A percentile compares a stretch with the other conserved stretches of the same genome.
Conservation (phyloP, 1,284 basidiomycete species). For the Apiotrichum sp. region DNA sequence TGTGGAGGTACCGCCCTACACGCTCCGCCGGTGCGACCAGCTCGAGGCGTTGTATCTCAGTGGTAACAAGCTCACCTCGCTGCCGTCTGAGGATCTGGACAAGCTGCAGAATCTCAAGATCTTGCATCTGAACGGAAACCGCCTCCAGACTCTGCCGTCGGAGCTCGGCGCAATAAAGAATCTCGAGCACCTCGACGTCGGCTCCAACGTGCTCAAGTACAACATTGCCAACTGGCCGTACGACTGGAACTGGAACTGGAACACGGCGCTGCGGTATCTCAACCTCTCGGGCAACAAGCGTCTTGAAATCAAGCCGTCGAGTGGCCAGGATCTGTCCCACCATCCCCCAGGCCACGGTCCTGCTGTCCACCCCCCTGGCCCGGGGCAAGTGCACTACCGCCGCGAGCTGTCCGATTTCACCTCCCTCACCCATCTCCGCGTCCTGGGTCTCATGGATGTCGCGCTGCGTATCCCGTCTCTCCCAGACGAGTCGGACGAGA, state of each 20-base stretch:
- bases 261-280: constrained; percentile 82
- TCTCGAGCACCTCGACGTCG: constrained; percentile 81
- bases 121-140: constrained; percentile 90
- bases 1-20: constrained; percentile 74
- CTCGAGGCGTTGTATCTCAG: constrained; percentile 87
- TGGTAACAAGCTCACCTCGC: constrained; percentile 82
- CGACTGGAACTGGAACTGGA: constrained; percentile 99
- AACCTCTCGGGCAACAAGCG: constrained; percentile 83
- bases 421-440: constrained; percentile 70
- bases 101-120: constrained; percentile 61
- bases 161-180: constrained; percentile 79
- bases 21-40: constrained; percentile 61
- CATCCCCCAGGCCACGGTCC: background rate
- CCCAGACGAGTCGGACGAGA: constrained; percentile 85
- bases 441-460: constrained; percentile 96
- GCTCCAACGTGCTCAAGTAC: constrained; percentile 91
- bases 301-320: constrained; percentile 73
- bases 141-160: constrained; percentile 82
- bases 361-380: background rate
- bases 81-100: constrained; percentile 83
- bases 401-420: constrained; percentile 74
- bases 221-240: constrained; percentile 99
- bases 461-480: constrained; percentile 77
- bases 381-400: constrained; percentile 24
- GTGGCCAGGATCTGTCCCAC: constrained; percentile 46